These are phyloP conservation scores for Ceratorhiza oryzae-sativae DNA, from an alignment of 1,284 basidiomycete genomes.

Conservation along the genomic window DNA sequence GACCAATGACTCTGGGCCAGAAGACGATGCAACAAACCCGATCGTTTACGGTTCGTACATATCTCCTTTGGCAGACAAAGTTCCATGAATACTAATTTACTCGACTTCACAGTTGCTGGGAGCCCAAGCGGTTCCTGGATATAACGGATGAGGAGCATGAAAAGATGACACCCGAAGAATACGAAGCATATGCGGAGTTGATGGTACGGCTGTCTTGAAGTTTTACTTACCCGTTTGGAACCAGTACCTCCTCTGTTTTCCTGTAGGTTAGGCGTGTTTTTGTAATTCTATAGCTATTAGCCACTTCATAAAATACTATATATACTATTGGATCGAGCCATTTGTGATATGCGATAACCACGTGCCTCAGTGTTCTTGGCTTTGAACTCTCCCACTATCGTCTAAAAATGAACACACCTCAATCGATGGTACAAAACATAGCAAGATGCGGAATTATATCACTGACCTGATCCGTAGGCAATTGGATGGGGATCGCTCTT, in stretches of 20 bases:
- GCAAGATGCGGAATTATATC: background rate
- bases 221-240: background rate
- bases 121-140: constrained; percentile 37
- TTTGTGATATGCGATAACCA: background rate
- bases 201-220: constrained; percentile 20
- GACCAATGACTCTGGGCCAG: background rate
- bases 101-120: too few relatives aligned
- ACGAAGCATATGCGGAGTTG: constrained; percentile 61
- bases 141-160: constrained; percentile 83
- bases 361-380: background rate
- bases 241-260: background rate
- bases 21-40: constrained; percentile 58
- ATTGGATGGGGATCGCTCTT: constrained; percentile 17
- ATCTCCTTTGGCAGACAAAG: background rate
- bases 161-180: constrained; percentile 83
- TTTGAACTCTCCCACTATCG: background rate
- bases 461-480: constrained; percentile 1
- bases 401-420: constrained; percentile 27
- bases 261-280: background rate
- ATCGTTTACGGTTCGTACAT: constrained; percentile 64
- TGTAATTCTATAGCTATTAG: background rate
- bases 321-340: background rate
- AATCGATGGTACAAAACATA: constrained; percentile 14
- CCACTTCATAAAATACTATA: background rate
- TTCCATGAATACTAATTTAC: too few relatives aligned